Conservation (phyloP, 2,329 filamentous ascomycete species). For the Fusarium dlaminii region DNA sequence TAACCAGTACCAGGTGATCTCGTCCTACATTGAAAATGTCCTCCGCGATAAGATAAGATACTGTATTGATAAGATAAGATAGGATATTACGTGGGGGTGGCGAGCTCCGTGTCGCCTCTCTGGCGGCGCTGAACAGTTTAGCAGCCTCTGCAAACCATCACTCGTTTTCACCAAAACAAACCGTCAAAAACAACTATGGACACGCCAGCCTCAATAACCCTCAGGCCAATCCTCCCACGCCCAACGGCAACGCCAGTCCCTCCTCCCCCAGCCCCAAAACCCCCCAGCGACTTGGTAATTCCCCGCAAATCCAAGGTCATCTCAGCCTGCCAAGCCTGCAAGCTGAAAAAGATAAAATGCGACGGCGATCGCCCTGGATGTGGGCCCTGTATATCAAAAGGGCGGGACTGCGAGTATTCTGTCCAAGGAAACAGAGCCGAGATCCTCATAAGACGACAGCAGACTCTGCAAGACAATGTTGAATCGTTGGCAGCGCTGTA, state of each 20-base stretch:
- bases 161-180: too few relatives aligned
- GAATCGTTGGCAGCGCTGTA: background rate
- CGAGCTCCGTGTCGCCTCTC: background rate
- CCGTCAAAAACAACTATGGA: too few relatives aligned
- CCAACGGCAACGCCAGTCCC: background rate
- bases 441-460: fast-evolving
- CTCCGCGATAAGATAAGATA: too few relatives aligned
- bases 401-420: background rate
- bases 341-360: background rate
- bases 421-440: fast-evolving
- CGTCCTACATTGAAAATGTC: too few relatives aligned
- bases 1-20: too few relatives aligned
- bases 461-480: background rate
- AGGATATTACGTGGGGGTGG: background rate
- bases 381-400: fast-evolving
- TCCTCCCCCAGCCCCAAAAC: fast-evolving
- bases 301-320: background rate
- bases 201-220: background rate
- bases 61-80: too few relatives aligned
- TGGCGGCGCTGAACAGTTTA: background rate
- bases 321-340: background rate
- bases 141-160: background rate
- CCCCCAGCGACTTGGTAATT: background rate
- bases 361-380: background rate
- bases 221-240: background rate